A percentile compares a stretch with the other conserved stretches of the same genome.
These are phyloP conservation scores for Ampelocalamus luodianensis DNA, from an alignment of 176 grass and related monocot species.

Conservation along the genomic window DNA sequence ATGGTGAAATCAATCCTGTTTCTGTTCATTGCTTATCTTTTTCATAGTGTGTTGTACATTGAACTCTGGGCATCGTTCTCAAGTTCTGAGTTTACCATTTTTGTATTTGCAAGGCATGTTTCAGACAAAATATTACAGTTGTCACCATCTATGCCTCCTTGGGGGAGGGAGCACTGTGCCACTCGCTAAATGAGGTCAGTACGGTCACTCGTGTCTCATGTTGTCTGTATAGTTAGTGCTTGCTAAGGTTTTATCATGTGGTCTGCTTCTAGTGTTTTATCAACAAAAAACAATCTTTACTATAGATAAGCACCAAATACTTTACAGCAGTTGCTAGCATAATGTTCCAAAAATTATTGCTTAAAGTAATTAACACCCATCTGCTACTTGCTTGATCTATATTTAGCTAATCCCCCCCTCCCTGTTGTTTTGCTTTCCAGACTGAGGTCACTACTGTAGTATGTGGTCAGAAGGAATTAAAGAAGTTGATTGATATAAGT, in stretches of 20 bases:
- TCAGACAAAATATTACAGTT: constrained; percentile 84
- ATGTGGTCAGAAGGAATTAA: constrained; percentile 89
- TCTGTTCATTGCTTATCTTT: not conserved
- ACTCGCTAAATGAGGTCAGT: constrained; percentile 95
- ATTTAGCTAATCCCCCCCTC: not conserved
- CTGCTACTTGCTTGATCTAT: constrained; percentile 28
- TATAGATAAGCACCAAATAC: not conserved
- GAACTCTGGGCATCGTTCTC: constrained; percentile 2
- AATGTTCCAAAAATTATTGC: not conserved
- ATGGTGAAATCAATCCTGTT: not conserved
- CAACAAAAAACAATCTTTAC: constrained; percentile 18
- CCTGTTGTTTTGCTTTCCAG: constrained; percentile 50
- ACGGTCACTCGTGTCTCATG: constrained; percentile 27
- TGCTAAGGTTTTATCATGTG: constrained; percentile 8
- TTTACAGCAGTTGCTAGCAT: constrained; percentile 17
- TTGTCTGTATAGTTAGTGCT: constrained; percentile 1
- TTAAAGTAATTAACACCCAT: constrained; percentile 18
- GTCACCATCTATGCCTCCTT: constrained; percentile 94
- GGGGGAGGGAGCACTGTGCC: constrained; percentile 92
- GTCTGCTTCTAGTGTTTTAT: constrained; percentile 24
- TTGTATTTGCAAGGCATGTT: constrained; percentile 72
- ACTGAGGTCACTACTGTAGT: constrained; percentile 91
- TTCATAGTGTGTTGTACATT: constrained; percentile 27
- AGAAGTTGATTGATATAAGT: constrained; percentile 89
- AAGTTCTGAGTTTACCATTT: not conserved